Evolutionary conservation across 208 protist species (phyloP).

Genomic region (Leishmania arabica): DNA sequence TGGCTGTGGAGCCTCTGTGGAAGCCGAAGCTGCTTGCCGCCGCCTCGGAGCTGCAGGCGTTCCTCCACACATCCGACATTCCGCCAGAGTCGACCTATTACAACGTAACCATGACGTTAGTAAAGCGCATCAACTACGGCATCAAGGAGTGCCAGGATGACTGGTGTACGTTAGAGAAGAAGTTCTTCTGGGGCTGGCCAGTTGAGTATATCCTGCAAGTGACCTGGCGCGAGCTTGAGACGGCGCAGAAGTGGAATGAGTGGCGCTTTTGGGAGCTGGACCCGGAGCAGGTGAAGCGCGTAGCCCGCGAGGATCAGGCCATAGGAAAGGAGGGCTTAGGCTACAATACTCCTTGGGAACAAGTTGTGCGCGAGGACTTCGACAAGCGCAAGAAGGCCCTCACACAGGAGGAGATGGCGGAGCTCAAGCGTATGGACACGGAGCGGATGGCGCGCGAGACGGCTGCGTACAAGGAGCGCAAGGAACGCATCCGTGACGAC

Average conservation of each 20-base stretch:
- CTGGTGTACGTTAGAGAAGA: conserved; percentile 92
- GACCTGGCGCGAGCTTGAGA: conserved; percentile 91
- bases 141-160: conserved; percentile 90
- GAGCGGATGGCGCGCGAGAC: conserved; percentile 92
- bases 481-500: conserved; percentile 89
- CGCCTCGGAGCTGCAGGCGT: conserved; percentile 81
- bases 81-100: conserved; percentile 92
- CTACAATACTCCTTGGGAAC: conserved; percentile 89
- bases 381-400: conserved; percentile 93
- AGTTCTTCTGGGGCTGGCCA: conserved; percentile 92
- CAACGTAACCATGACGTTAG: conserved; percentile 90
- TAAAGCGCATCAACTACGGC: conserved; percentile 90
- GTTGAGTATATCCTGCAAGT: conserved; percentile 93
- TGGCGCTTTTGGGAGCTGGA: conserved; percentile 93
- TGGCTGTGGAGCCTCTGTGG: conserved; percentile 91
- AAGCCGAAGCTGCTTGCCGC: conserved; percentile 91
- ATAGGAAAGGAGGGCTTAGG: conserved; percentile 86
- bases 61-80: conserved; percentile 85
- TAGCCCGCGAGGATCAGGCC: conserved; percentile 86
- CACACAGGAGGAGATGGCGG: conserved; percentile 92
- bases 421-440: conserved; percentile 94
- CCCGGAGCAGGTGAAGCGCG: conserved; percentile 92
- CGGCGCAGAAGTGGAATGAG: conserved; percentile 93
- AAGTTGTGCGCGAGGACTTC: conserved; percentile 91
- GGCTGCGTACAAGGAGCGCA: conserved; percentile 90